phyloP scores from a whole-genome alignment of 2,329 filamentous ascomycete genomes.

The Pestalotiopsis sp. region DNA sequence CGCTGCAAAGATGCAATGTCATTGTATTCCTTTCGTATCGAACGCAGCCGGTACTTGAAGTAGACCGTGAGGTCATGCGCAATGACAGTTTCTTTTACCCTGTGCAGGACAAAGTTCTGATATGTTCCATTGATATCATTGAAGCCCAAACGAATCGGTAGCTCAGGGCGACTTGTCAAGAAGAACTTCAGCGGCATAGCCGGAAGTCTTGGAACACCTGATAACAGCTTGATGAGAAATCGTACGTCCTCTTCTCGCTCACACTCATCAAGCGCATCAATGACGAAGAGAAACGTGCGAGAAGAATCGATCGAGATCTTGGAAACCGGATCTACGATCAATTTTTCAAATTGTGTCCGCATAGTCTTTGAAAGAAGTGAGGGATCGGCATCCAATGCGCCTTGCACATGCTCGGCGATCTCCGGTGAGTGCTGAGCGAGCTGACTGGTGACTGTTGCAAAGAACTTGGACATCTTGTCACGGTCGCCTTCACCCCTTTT shows the following conservation, averaged over 20 bases:
- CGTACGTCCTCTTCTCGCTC: too few species aligned
- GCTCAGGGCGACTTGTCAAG: constrained; percentile 41
- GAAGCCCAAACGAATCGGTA: constrained; percentile 36
- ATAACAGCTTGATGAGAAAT: constrained; percentile 28
- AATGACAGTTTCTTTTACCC: constrained; percentile 31
- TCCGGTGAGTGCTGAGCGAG: constrained; percentile 28
- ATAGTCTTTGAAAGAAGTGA: constrained; percentile 28
- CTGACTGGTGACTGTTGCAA: constrained; percentile 40
- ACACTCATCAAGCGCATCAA: constrained; percentile 36
- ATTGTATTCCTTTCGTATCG: too few species aligned
- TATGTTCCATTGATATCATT: constrained; percentile 20
- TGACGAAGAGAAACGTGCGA: constrained; percentile 23
- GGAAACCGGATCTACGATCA: constrained; percentile 37
- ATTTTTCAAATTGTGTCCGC: constrained; percentile 40
- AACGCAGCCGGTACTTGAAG: neutral
- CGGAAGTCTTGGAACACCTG: neutral
- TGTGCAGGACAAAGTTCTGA: constrained; percentile 35
- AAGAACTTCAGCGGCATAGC: constrained; percentile 25
- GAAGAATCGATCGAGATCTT: neutral
- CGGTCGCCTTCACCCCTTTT: too few species aligned
- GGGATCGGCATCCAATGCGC: constrained; percentile 31
- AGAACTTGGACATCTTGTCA: constrained; percentile 33
- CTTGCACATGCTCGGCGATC: constrained; percentile 25
- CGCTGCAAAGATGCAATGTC: too few species aligned
- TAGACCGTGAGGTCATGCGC: constrained; percentile 37